Base-by-base conservation (phyloP, 2,329 filamentous ascomycete genomes). In the Cladosporium halotolerans region DNA sequence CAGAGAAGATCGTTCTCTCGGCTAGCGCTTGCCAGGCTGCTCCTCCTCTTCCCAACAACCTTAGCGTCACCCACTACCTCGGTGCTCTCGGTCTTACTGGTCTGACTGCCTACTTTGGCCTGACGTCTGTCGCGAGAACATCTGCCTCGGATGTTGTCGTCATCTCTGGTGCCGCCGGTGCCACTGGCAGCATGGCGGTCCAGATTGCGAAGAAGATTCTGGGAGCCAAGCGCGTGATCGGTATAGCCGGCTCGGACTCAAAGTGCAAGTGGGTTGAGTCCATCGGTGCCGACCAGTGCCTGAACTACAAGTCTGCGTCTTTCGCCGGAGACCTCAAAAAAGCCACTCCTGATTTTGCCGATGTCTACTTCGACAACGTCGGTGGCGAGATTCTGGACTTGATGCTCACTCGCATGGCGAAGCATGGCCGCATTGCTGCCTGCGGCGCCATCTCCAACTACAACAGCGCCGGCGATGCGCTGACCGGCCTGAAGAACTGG, bases 361-460 rank as follows among this genome's bases (percentile, higher is more conserved):
- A 80, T 84, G 82, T 89, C 11, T 89, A 82, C 70, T 89, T 82
- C 66, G 85, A 89, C 69, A 88, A 88, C 71, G 83, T 86, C 16
- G 85, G 84, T 9, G 85, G 85, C 5, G 82, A 86, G 57, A 84
- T 88, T 51, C 74, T 89, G 31, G 83, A 89, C 63, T 68, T 81
- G 57, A 84, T 82, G 42, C 74, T 89, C 38, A 72, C 69, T 3
- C 76, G 83, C n/a, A 84, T 86, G 54, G 84, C 82, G 53, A 70
- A 71, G 48, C 73, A 79, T 64, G 72, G 85, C 11, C 77, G 85
- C 33, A 86, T 89, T 14, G 61, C 85, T 59, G 85, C 86, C 70
- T 89, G 86, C 69, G 86, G 86, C 45, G 76, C 62, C 6, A 88
- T 89, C 70, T 83, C 79, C 65, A 79, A 84, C 67, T 89, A 89